Conservation (phyloP, 1,284 basidiomycete species). For the Austroboletus novae-zelandiae region DNA sequence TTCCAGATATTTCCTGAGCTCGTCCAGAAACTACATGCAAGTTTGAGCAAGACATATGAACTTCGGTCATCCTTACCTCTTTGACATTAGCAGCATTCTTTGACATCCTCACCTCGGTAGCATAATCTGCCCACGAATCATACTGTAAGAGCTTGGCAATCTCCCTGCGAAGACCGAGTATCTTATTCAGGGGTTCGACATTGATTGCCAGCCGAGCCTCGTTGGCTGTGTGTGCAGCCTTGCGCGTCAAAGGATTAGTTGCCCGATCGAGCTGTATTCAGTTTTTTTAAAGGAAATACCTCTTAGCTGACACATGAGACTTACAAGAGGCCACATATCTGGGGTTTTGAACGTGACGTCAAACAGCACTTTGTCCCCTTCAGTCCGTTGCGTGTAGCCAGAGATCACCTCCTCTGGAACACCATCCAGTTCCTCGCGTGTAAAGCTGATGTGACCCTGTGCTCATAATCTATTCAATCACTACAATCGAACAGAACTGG, state of each 20-base stretch:
- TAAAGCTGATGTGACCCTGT: slow-evolving; percentile 64
- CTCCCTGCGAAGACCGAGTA: slow-evolving; percentile 64
- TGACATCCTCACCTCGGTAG: slow-evolving; percentile 83
- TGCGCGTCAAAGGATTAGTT: slow-evolving; percentile 64
- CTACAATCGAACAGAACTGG: not conserved
- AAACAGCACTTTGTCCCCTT: slow-evolving; percentile 56
- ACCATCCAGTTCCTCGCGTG: slow-evolving; percentile 70
- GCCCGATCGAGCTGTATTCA: slow-evolving; percentile 33
- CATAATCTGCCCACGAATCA: slow-evolving; percentile 78
- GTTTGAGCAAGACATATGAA: not conserved
- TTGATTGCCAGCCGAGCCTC: slow-evolving; percentile 70
- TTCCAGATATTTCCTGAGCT: slow-evolving; percentile 70
- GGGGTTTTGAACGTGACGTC: slow-evolving; percentile 56
- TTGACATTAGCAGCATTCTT: slow-evolving; percentile 52
- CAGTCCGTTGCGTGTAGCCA: slow-evolving; percentile 64
- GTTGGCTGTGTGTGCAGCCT: slow-evolving; percentile 59
- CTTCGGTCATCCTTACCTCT: slow-evolving; percentile 37
- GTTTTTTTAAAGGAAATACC: too few species aligned
- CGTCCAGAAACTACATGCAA: slow-evolving; percentile 56
- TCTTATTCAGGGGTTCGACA: slow-evolving; percentile 62
- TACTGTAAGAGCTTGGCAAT: slow-evolving; percentile 70
- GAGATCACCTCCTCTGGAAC: slow-evolving; percentile 75
- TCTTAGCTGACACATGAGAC: slow-evolving; percentile 52
- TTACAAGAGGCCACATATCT: slow-evolving; percentile 74
- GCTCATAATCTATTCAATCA: not conserved